phyloP scores from a whole-genome alignment of 306 rosid species.

The Sphenostylis stenocarpa region DNA sequence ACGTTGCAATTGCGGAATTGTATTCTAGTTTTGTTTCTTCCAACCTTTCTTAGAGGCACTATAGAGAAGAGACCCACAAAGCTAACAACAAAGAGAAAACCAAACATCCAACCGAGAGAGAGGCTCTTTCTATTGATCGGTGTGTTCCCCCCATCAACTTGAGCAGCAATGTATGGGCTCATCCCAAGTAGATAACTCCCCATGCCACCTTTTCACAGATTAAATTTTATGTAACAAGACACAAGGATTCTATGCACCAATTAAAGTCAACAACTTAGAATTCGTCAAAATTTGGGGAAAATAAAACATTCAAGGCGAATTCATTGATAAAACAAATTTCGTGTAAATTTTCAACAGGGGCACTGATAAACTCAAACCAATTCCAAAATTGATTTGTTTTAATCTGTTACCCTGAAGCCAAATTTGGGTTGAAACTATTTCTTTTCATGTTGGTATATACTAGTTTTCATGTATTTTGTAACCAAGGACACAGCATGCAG shows the following conservation, averaged over 20 bases:
- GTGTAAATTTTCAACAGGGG: neutral
- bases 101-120: conserved; percentile 70
- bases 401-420: neutral
- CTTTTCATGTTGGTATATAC: neutral
- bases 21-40: neutral
- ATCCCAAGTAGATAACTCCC: conserved; percentile 73
- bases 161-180: conserved; percentile 65
- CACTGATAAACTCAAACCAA: neutral
- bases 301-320: neutral
- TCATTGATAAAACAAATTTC: neutral
- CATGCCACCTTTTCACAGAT: conserved; percentile 58
- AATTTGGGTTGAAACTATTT: neutral
- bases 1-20: neutral
- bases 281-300: neutral
- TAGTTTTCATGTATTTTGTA: neutral
- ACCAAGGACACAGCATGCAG: neutral
- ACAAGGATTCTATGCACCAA: neutral
- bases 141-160: conserved; percentile 49
- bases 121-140: conserved; percentile 58
- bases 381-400: neutral
- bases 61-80: conserved; percentile 76
- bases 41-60: conserved; percentile 74
- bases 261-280: neutral
- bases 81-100: conserved; percentile 69
- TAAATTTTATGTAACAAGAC: neutral